Percentiles rank a stretch among this genome's conserved stretches.
These are phyloP conservation scores for Tylopilus orsonianus DNA, from an alignment of 1,284 basidiomycete genomes.

Conservation along the genomic window DNA sequence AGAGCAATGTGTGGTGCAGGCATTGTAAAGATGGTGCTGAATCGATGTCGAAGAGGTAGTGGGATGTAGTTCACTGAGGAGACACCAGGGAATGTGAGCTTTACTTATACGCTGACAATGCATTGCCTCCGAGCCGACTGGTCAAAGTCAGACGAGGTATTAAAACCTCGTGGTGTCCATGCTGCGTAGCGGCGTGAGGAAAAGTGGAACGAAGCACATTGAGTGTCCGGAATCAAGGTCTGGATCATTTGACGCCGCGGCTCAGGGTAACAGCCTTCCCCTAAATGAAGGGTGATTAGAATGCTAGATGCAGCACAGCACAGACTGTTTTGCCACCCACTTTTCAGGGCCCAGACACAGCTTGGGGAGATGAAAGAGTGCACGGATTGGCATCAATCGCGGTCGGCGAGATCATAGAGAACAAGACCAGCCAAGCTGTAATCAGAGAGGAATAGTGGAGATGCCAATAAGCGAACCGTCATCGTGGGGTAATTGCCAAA, in stretches of 20 bases:
- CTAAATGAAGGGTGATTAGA: slow-evolving; percentile 33
- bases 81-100: slow-evolving; percentile 21
- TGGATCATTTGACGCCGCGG: slow-evolving; percentile 32
- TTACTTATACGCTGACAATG: slow-evolving; percentile 30
- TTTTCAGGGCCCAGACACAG: slow-evolving; percentile 23
- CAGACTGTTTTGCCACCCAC: slow-evolving; percentile 17
- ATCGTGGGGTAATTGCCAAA: slow-evolving; percentile 25
- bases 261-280: slow-evolving; percentile 34
- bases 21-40: slow-evolving; percentile 18
- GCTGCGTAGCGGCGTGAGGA: slow-evolving; percentile 31
- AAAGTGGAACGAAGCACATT: slow-evolving; percentile 25
- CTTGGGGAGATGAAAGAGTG: slow-evolving; percentile 17
- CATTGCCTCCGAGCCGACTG: slow-evolving; percentile 35
- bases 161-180: slow-evolving; percentile 37
- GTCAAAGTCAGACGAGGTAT: slow-evolving; percentile 25
- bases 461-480: slow-evolving; percentile 14
- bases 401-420: slow-evolving; percentile 4
- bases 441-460: neutral
- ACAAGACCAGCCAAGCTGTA: slow-evolving; percentile 11
- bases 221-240: slow-evolving; percentile 31
- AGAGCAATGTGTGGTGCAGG: slow-evolving; percentile 30
- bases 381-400: slow-evolving; percentile 8
- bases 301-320: slow-evolving; percentile 32
- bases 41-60: slow-evolving; percentile 9
- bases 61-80: slow-evolving; percentile 17